Percentiles rank a stretch among this genome's conserved stretches.
phyloP scores from a whole-genome alignment of 140 eudicot genomes.

The Flaveria floridana region DNA sequence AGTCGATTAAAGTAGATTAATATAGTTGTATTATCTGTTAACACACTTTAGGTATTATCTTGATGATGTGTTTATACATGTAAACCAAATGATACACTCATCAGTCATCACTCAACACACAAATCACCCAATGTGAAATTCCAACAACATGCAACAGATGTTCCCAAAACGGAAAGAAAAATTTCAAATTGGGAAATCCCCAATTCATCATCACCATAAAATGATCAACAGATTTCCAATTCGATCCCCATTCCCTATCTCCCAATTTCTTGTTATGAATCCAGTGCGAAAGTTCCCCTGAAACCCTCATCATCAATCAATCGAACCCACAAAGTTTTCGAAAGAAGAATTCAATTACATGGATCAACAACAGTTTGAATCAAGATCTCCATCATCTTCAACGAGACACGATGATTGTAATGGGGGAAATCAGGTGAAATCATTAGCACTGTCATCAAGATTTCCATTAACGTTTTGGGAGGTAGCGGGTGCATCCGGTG shows the following conservation, averaged over 20 bases:
- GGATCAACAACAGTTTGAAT: constrained; percentile 26
- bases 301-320: constrained; percentile 20
- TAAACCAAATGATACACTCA: too few relatives aligned
- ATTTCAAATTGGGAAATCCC: constrained; percentile 14
- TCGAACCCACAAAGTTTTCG: constrained; percentile 4
- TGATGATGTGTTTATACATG: too few relatives aligned
- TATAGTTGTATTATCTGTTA: too few relatives aligned
- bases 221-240: neutral
- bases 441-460: constrained; percentile 27
- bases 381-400: constrained; percentile 12
- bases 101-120: neutral
- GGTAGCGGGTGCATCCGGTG: constrained; percentile 48
- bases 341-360: neutral
- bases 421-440: constrained; percentile 23
- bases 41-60: too few relatives aligned
- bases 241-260: neutral
- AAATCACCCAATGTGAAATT: constrained; percentile 12
- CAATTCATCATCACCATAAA: neutral
- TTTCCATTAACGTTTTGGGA: constrained; percentile 65
- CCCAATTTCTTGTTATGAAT: neutral
- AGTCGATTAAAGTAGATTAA: too few relatives aligned
- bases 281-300: neutral
- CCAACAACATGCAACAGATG: constrained; percentile 28
- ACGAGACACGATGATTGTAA: constrained; percentile 14
- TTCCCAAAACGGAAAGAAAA: constrained; percentile 22